Percentiles rank a stretch among this genome's conserved stretches.
Conservation (phyloP, 1,284 basidiomycete species). For the Wolfiporia cocos region DNA sequence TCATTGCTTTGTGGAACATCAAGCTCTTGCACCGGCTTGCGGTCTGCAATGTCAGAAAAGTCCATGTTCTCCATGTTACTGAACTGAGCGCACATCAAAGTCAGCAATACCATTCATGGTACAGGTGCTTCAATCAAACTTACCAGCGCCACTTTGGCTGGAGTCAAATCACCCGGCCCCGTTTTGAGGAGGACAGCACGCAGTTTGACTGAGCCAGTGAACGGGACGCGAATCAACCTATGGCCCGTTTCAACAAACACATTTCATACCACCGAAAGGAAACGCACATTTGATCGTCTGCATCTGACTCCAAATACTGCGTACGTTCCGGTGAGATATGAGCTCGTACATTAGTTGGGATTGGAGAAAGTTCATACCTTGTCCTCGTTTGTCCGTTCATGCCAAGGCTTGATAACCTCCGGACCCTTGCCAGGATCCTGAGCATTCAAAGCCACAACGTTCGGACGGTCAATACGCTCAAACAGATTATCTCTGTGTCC, state of each 20-base stretch:
- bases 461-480: constrained; percentile 60
- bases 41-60: constrained; percentile 63
- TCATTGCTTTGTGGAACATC: constrained; percentile 60
- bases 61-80: constrained; percentile 67
- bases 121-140: constrained; percentile 16
- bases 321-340: too few species aligned
- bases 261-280: constrained; percentile 7
- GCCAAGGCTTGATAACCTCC: constrained; percentile 72
- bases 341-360: too few species aligned
- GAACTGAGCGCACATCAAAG: constrained; percentile 38
- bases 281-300: constrained; percentile 74
- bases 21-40: constrained; percentile 62
- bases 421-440: constrained; percentile 35
- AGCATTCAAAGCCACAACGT: constrained; percentile 68
- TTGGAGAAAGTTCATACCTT: constrained; percentile 48
- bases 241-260: background rate
- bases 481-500: constrained; percentile 69
- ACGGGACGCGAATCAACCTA: constrained; percentile 75
- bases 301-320: constrained; percentile 75
- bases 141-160: constrained; percentile 60
- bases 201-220: constrained; percentile 74
- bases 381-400: constrained; percentile 56
- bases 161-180: constrained; percentile 68
- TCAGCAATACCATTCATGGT: background rate
- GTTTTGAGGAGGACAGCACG: constrained; percentile 69